Evolutionary conservation across 2,329 filamentous ascomycete genomes (phyloP).

Genomic region (Epichloe bromicola): DNA sequence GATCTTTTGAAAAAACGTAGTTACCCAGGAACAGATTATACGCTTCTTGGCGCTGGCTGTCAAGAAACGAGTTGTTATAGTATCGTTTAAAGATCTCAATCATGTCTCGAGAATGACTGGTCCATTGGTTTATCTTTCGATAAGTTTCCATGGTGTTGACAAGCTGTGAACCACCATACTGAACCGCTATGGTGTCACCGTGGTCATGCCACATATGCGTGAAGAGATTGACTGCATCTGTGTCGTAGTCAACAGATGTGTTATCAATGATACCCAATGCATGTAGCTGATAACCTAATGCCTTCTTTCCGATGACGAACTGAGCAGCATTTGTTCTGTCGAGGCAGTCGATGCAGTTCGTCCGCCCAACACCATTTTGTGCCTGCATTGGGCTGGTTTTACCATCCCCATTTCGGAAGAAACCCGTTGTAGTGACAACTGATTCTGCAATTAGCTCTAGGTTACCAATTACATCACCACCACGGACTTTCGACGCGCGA

Average conservation of each 20-base stretch:
- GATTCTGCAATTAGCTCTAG: conserved; percentile 83
- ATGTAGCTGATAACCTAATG: conserved; percentile 82
- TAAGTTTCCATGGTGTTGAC: conserved; percentile 99
- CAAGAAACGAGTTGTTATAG: conserved; percentile 96
- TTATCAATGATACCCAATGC: conserved; percentile 77
- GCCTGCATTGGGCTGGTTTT: conserved; percentile 49
- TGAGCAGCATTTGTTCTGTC: conserved; percentile 96
- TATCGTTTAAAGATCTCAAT: conserved; percentile 98
- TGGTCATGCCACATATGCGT: conserved; percentile 98
- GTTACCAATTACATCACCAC: conserved; percentile 87
- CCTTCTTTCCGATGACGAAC: conserved; percentile 92
- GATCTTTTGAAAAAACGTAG: conserved; percentile 76
- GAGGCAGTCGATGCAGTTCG: conserved; percentile 95
- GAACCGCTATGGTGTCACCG: conserved; percentile 92
- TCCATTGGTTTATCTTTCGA: conserved; percentile 98
- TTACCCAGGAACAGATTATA: conserved; percentile 97
- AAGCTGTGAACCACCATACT: conserved; percentile 92
- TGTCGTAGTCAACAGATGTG: conserved; percentile 78
- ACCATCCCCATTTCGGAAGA: conserved; percentile 85
- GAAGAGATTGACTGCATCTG: conserved; percentile 89
- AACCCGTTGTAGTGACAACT: conserved; percentile 73
- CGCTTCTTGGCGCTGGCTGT: conserved; percentile 94
- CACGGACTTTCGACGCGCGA: conserved; percentile 77
- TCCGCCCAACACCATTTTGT: conserved; percentile 86
- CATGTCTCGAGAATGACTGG: conserved; percentile 94